phyloP scores from a whole-genome alignment of 805 yeast genomes.

The Blastobotrys muscicola region DNA sequence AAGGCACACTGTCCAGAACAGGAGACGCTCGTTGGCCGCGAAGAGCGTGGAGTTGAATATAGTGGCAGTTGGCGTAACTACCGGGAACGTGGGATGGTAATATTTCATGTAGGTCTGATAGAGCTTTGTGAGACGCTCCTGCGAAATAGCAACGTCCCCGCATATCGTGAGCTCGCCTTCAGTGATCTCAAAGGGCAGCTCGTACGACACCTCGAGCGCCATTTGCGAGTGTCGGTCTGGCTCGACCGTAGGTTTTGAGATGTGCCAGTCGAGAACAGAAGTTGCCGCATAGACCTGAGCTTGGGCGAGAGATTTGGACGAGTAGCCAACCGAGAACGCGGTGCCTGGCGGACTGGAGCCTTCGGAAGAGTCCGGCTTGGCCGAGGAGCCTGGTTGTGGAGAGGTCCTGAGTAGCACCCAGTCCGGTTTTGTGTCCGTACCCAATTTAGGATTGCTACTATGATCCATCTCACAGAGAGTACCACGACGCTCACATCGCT shows the following conservation, averaged over 20 bases:
- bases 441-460: neutral
- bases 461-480: slow-evolving; percentile 4
- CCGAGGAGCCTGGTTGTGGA: too few relatives aligned
- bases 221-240: neutral
- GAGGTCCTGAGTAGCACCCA: too few relatives aligned
- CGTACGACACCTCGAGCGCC: neutral
- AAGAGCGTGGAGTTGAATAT: neutral
- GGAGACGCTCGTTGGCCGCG: neutral
- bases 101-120: slow-evolving; percentile 6
- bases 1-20: slow-evolving; percentile 9
- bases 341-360: neutral
- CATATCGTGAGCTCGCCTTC: slow-evolving; percentile 1
- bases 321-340: neutral
- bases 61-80: slow-evolving; percentile 2
- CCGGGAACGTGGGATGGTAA: slow-evolving; percentile 8
- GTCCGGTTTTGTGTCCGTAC: too few relatives aligned
- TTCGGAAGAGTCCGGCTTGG: too few relatives aligned
- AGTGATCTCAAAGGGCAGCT: slow-evolving; percentile 1
- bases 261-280: neutral
- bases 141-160: neutral
- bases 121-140: neutral
- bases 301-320: neutral
- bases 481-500: slow-evolving; percentile 7
- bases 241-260: neutral
- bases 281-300: neutral